phyloP scores from a whole-genome alignment of 352 stramenopile species.

The Globisporangium ultimum region DNA sequence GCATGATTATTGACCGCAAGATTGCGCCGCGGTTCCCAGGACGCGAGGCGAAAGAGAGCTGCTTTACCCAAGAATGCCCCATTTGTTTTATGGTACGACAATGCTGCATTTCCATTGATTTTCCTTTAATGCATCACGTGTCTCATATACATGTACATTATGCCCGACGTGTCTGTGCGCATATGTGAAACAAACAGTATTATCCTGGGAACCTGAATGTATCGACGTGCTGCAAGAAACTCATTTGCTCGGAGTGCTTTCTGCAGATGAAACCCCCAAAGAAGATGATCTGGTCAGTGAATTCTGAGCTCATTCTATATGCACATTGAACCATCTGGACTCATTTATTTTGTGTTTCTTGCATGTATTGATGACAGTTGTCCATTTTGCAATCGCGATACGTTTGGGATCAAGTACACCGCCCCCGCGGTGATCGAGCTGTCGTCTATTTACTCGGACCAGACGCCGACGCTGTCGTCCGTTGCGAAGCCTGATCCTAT shows the following conservation, averaged over 20 bases:
- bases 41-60: conserved; percentile 52
- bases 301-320: no score
- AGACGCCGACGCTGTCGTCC: conserved; percentile 20
- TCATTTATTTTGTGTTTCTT: not conserved
- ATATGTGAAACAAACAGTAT: conserved; percentile 22
- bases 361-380: conserved; percentile 31
- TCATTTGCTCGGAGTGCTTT: conserved; percentile 73
- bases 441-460: conserved; percentile 37
- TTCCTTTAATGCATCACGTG: not conserved
- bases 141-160: not conserved
- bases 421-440: conserved; percentile 40
- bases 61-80: conserved; percentile 71
- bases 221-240: conserved; percentile 64
- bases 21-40: conserved; percentile 71
- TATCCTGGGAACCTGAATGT: conserved; percentile 62
- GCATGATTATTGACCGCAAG: conserved; percentile 69
- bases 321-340: no score
- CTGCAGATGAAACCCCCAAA: conserved; percentile 56
- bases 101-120: not conserved
- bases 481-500: not conserved
- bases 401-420: conserved; percentile 53
- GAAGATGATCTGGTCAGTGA: conserved; percentile 35
- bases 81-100: conserved; percentile 76
- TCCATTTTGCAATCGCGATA: conserved; percentile 77
- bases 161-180: no score